A percentile compares a stretch with the other conserved stretches of the same genome.
These are phyloP conservation scores for Colletotrichum noveboracense DNA, from an alignment of 2,329 filamentous ascomycete species.

Conservation along the genomic window DNA sequence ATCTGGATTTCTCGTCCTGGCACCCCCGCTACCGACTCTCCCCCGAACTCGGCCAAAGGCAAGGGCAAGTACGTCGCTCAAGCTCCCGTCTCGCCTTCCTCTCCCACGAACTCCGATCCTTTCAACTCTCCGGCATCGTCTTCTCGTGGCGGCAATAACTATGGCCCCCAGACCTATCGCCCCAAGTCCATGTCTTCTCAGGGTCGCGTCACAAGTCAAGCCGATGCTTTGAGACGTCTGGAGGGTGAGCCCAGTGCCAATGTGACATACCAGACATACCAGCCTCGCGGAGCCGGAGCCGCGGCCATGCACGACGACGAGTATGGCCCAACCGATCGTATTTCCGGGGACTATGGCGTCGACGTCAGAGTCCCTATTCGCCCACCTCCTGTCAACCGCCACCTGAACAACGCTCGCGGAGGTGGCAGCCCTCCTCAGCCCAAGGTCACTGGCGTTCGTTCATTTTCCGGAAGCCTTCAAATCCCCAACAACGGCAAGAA, in stretches of 20 bases:
- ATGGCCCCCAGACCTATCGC: conserved; percentile 12
- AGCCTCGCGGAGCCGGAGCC: neutral
- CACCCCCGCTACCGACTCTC: conserved; percentile 35
- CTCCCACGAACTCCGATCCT: conserved; percentile 1
- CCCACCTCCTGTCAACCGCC: conserved; percentile 8
- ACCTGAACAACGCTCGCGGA: conserved; percentile 7
- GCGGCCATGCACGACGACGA: neutral
- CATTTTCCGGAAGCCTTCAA: neutral
- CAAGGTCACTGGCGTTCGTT: neutral
- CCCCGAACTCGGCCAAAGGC: conserved; percentile 7
- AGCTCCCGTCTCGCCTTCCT: conserved; percentile 10
- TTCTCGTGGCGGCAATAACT: neutral
- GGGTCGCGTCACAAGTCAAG: neutral
- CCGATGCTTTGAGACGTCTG: conserved; percentile 12
- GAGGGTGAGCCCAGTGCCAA: neutral
- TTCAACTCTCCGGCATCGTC: conserved; percentile 11
- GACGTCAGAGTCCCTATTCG: conserved; percentile 2
- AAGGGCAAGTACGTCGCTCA: conserved; percentile 19
- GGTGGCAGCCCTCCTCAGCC: neutral
- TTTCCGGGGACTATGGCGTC: neutral
- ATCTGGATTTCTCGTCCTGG: conserved; percentile 73
- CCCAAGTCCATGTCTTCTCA: conserved; percentile 7
- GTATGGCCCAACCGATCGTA: neutral
- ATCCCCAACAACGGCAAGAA: neutral
- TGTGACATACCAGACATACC: neutral